Evolutionary conservation across 441 rosid genomes (phyloP).

Genomic region (Croton setiger): DNA sequence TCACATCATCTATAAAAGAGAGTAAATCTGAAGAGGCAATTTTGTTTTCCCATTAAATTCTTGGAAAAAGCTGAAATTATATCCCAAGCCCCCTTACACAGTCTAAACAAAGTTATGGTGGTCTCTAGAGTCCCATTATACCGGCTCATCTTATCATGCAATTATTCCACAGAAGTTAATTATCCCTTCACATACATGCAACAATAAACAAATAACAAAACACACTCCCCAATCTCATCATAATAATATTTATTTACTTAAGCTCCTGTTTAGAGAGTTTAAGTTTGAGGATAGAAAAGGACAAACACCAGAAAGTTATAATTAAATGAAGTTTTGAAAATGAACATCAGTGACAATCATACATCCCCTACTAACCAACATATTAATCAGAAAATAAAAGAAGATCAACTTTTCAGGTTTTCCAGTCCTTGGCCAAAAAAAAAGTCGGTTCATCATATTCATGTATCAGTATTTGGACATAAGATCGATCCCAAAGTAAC

Average conservation of each 20-base stretch:
- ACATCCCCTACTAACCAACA: too few relatives aligned
- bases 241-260: not conserved
- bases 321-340: not conserved
- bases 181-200: not conserved
- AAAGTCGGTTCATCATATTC: not conserved
- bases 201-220: constrained; percentile 1
- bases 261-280: not conserved
- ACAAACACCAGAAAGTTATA: not conserved
- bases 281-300: not conserved
- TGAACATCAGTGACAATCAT: too few relatives aligned
- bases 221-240: not conserved
- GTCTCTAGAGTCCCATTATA: not conserved
- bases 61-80: not conserved
- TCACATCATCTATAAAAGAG: not conserved
- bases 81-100: not conserved
- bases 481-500: not conserved
- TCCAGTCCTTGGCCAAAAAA: not conserved
- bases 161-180: not conserved
- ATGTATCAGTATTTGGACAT: not conserved
- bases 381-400: too few relatives aligned
- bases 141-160: not conserved
- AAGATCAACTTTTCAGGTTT: not conserved
- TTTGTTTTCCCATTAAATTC: constrained; percentile 2
- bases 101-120: not conserved
- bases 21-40: not conserved